Percentiles rank a stretch among this genome's conserved stretches.
phyloP scores from a whole-genome alignment of 2,329 filamentous ascomycete genomes.

The Penicillium griseofulvum region DNA sequence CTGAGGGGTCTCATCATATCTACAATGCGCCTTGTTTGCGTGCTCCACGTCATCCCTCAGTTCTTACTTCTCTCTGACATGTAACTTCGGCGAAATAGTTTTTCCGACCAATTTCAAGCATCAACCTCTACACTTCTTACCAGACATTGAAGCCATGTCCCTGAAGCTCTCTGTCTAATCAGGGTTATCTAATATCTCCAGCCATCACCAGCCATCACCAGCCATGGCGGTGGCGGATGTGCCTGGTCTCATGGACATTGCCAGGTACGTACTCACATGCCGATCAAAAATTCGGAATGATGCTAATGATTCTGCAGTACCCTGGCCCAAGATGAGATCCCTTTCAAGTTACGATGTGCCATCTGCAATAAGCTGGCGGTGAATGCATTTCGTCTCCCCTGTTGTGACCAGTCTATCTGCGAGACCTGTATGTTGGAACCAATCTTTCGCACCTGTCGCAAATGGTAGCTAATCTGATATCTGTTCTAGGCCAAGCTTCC shows the following conservation, averaged over 20 bases:
- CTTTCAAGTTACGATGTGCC: slow-evolving; percentile 93
- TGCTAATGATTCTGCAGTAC: slow-evolving; percentile 52
- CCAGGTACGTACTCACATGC: slow-evolving; percentile 29
- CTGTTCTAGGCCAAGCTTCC: slow-evolving; percentile 64
- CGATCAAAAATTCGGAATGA: not conserved
- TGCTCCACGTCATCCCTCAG: not conserved
- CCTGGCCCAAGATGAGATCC: slow-evolving; percentile 77
- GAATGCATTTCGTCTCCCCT: slow-evolving; percentile 87
- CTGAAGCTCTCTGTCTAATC: not conserved
- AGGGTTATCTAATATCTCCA: slow-evolving; percentile 1
- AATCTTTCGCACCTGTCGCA: not conserved
- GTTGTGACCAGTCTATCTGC: slow-evolving; percentile 94
- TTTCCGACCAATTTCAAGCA: slow-evolving; percentile 20
- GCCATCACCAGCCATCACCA: slow-evolving; percentile 10
- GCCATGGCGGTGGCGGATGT: slow-evolving; percentile 41
- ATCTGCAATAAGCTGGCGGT: slow-evolving; percentile 88
- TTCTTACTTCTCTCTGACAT: not conserved
- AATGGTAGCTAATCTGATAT: not conserved
- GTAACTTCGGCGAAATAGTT: slow-evolving; percentile 20
- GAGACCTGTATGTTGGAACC: slow-evolving; percentile 66
- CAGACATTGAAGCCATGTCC: not conserved
- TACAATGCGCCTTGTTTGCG: slow-evolving; percentile 1
- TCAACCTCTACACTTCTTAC: slow-evolving; percentile 1
- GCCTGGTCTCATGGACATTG: slow-evolving; percentile 45
- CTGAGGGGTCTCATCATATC: slow-evolving; percentile 41